Conservation (phyloP, 805 yeast species). For the Lipomyces chichibuensis region DNA sequence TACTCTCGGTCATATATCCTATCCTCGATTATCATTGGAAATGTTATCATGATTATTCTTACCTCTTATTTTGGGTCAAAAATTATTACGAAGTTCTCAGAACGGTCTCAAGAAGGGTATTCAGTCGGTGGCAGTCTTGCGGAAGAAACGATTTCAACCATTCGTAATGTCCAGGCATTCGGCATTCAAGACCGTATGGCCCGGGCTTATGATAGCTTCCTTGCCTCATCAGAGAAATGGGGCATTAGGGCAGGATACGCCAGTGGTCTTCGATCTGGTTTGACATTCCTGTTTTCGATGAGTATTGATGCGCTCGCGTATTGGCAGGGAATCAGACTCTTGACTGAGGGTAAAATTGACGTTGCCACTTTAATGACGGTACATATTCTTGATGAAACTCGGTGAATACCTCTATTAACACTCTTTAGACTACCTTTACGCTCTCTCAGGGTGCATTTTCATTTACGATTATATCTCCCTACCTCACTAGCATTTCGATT, state of each 20-base stretch:
- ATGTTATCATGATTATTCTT: slow-evolving; percentile 44
- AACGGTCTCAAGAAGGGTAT: slow-evolving; percentile 27
- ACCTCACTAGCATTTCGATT: slow-evolving; percentile 44
- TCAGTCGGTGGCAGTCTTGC: slow-evolving; percentile 44
- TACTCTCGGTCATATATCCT: slow-evolving; percentile 47
- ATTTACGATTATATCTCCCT: slow-evolving; percentile 48
- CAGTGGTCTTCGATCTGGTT: slow-evolving; percentile 44
- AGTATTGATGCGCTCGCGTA: slow-evolving; percentile 39
- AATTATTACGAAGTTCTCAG: slow-evolving; percentile 38
- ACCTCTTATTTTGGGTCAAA: slow-evolving; percentile 40
- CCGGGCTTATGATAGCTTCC: slow-evolving; percentile 42
- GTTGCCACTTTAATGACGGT: slow-evolving; percentile 34
- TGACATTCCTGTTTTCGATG: slow-evolving; percentile 40
- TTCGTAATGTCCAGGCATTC: slow-evolving; percentile 50
- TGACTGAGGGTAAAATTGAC: slow-evolving; percentile 26
- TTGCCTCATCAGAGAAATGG: slow-evolving; percentile 39
- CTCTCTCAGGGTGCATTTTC: slow-evolving; percentile 49
- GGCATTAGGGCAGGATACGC: slow-evolving; percentile 33
- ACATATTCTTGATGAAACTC: not conserved
- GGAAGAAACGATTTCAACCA: slow-evolving; percentile 48
- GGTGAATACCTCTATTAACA: slow-evolving; percentile 40
- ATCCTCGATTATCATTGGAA: slow-evolving; percentile 44
- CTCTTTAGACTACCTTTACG: slow-evolving; percentile 46
- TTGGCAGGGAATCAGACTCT: slow-evolving; percentile 40
- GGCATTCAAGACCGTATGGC: slow-evolving; percentile 48